phyloP scores from a whole-genome alignment of 768 basidiomycete species.

The Kwoniella shandongensis region DNA sequence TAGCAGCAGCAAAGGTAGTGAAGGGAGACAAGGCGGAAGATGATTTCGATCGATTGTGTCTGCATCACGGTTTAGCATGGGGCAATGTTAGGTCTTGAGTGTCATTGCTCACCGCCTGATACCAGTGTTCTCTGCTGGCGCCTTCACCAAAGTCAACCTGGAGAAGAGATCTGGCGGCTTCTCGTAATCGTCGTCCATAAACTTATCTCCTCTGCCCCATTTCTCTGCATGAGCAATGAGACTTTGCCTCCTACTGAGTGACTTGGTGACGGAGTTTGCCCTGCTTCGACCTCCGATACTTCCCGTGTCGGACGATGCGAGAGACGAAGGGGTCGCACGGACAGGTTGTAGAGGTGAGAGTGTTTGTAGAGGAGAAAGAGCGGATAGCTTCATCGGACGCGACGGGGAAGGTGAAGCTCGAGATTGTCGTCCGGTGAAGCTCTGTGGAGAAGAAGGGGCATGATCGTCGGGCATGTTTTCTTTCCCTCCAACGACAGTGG shows the following conservation, averaged over 20 bases:
- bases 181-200: constrained; percentile 17
- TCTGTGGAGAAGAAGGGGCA: constrained; percentile 4
- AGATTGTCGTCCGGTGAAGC: constrained; percentile 3
- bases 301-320: constrained; percentile 15
- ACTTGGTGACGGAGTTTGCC: constrained; percentile 30
- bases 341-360: constrained; percentile 45
- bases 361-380: constrained; percentile 47
- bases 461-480: constrained; percentile 9
- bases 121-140: constrained; percentile 29
- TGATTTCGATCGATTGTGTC: constrained; percentile 38
- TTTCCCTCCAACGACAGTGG: too few species aligned
- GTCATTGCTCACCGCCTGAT: constrained; percentile 5
- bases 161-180: constrained; percentile 29
- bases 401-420: constrained; percentile 26
- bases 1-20: constrained; percentile 11
- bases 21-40: constrained; percentile 42
- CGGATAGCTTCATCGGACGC: constrained; percentile 34
- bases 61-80: background rate
- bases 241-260: constrained; percentile 41
- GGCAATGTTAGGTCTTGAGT: background rate
- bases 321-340: constrained; percentile 9
- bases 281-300: constrained; percentile 25
- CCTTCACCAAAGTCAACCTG: constrained; percentile 48
- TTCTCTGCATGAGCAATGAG: constrained; percentile 31
- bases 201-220: constrained; percentile 23